Base-by-base conservation (phyloP, 2,329 filamentous ascomycete genomes). In the Botrytis byssoidea region DNA sequence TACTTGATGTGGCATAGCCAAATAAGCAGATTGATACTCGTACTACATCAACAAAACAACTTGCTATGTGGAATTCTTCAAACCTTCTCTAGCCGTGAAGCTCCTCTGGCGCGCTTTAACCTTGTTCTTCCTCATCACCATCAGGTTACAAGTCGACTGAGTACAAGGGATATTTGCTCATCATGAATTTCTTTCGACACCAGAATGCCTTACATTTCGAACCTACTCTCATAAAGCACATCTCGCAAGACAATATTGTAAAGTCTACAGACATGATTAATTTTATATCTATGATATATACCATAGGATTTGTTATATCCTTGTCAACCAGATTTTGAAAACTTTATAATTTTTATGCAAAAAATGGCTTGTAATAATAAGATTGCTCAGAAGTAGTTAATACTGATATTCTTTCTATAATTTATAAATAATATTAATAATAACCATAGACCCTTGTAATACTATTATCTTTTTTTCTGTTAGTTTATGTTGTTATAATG, bases 381-480 rank as follows among this genome's bases (percentile, higher is more conserved):
- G 69, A 22, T 18, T 35, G 32, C 14, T 57, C 18, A 5, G 64
- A 63, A 64, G 69, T 44, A 48, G 69, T 71, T 14, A 57, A n/a
- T 25, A 22, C 51, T 18, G 2, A 32, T 29, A 4, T 51, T 35
- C 42, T 42, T 40, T 25, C 35, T 25, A 10, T 42, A 35, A 3
- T 37, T n/a, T 6, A 46, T 71, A n/a, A 20, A 25, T 6, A 55
- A 71, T 51, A 29, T 3, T 14, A 32, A 81, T 25, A 78, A 82
- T 22, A 82, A 81, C 4, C n/a, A n/a, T n/a, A n/a, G n/a, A n/a
- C n/a, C n/a, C n/a, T n/a, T n/a, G n/a, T n/a, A n/a, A n/a, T n/a
- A n/a, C n/a, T n/a, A n/a, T n/a, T n/a, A n/a, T n/a, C n/a, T n/a
- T n/a, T n/a, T n/a, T n/a, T n/a, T n/a, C n/a, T n/a, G n/a, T n/a